Base-by-base conservation (phyloP, 345 rosid genomes). In the Carallia pectinifolia region DNA sequence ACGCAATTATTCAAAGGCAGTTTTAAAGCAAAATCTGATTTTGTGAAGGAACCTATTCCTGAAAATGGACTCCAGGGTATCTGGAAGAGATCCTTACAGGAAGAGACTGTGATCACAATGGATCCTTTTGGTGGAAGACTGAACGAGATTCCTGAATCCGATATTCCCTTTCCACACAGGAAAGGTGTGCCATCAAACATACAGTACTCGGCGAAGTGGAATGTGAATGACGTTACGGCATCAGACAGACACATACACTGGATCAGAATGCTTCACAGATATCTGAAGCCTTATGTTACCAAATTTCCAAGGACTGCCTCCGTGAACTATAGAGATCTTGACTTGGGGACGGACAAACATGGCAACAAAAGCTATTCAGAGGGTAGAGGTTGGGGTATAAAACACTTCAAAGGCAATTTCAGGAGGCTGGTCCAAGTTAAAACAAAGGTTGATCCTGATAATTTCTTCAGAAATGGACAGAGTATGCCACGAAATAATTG, bases 281-380 rank as follows among this genome's bases (percentile, higher is more conserved):
- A 69, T 36, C 69, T 75, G 66, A 39, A 64, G 16, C 69, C 66
- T 0, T 58, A 69, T 38, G 74, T 59, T 69, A 69, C 78, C 48
- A 64, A 59, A 48, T 58, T 53, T 10, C 74, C 74, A n/a, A 75
- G 78, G 53, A 53, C 70, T 18, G 78, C 78, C 12, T 75, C 69
- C 62, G 12, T 75, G 15, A 75, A 75, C 9, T 75, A 75, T 6
- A 75, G 74, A 61, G 78, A 75, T 34, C 74, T 75, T 48, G 79
- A 75, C 61, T 59, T 70, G 47, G 79, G 79, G 10, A 64, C 29
- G 4, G 65, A 69, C 48, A 75, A 64, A 36, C 33, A 39, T 18
- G 38, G 4, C 10, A 75, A 59, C 53, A 65, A 56, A 37, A 60
- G 66, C 48, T 59, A 37, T 19, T 2, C 12, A 17, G 74, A 70